phyloP scores from a whole-genome alignment of 139 green algal genomes.

The Micractinium sp. region DNA sequence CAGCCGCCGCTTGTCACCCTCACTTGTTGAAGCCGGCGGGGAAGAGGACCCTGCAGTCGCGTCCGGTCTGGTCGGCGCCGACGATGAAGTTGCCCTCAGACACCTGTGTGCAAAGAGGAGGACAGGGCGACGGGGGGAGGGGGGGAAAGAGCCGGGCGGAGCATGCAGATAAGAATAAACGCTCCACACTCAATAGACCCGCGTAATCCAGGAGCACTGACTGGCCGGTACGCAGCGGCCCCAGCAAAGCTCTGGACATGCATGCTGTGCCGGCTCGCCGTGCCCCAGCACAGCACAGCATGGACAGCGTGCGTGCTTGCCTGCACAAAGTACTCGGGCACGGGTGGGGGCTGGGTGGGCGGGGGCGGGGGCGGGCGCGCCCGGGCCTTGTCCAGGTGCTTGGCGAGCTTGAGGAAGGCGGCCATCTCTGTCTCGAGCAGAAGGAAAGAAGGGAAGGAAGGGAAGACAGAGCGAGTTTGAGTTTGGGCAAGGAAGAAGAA shows the following conservation, averaged over 20 bases:
- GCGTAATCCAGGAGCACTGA: too few species aligned
- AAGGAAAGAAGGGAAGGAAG: neutral
- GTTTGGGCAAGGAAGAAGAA: too few species aligned
- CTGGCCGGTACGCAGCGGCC: too few species aligned
- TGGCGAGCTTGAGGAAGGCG: neutral
- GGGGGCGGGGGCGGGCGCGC: neutral
- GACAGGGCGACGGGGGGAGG: neutral
- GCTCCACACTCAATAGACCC: too few species aligned
- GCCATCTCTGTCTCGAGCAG: neutral
- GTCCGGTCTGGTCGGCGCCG: neutral
- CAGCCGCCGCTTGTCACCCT: neutral
- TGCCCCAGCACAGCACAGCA: too few species aligned
- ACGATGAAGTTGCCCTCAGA: neutral
- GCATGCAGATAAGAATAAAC: too few species aligned
- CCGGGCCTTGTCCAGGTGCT: neutral
- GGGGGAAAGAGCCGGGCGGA: neutral
- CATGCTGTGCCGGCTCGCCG: too few species aligned
- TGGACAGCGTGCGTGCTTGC: neutral
- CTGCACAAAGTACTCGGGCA: constrained; percentile 3
- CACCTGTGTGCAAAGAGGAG: neutral
- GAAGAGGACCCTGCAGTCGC: constrained; percentile 15
- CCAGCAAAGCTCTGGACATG: neutral
- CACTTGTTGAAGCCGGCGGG: constrained; percentile 39
- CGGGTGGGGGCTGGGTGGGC: neutral
- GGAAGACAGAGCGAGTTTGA: neutral